These are phyloP conservation scores for Candida chauliodis DNA, from an alignment of 805 yeast genomes.

Conservation along the genomic window DNA sequence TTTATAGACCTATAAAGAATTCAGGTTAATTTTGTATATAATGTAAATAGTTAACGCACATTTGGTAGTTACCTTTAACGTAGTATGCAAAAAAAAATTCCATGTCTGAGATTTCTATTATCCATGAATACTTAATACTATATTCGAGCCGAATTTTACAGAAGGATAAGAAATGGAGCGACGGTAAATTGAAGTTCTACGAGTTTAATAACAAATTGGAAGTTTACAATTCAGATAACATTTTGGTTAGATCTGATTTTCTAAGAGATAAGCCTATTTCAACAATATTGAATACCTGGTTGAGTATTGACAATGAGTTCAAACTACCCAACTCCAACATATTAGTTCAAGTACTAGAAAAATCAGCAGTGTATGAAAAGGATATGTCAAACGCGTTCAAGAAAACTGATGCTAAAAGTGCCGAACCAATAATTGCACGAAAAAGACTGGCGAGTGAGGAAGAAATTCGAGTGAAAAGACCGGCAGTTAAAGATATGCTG, in stretches of 20 bases:
- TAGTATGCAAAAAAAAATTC: not conserved
- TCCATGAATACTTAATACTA: slow-evolving; percentile 45
- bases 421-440: not conserved
- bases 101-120: slow-evolving; percentile 29
- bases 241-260: slow-evolving; percentile 34
- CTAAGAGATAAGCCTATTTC: slow-evolving; percentile 9
- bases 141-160: slow-evolving; percentile 45
- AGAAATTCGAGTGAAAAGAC: too few relatives aligned
- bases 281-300: slow-evolving; percentile 9
- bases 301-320: slow-evolving; percentile 18
- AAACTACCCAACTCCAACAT: slow-evolving; percentile 23
- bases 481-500: too few relatives aligned
- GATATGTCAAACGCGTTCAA: slow-evolving; percentile 26
- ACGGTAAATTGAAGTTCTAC: slow-evolving; percentile 45
- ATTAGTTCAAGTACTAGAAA: slow-evolving; percentile 28
- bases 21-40: slow-evolving; percentile 1
- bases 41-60: not conserved
- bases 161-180: slow-evolving; percentile 50
- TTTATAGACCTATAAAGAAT: slow-evolving; percentile 22
- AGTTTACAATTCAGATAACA: slow-evolving; percentile 33
- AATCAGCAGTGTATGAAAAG: slow-evolving; percentile 31
- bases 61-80: too few relatives aligned
- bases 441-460: not conserved
- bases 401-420: not conserved
- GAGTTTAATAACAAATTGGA: slow-evolving; percentile 48